Conservation (phyloP, 2,329 filamentous ascomycete genomes). For the Talaromyces piceae region DNA sequence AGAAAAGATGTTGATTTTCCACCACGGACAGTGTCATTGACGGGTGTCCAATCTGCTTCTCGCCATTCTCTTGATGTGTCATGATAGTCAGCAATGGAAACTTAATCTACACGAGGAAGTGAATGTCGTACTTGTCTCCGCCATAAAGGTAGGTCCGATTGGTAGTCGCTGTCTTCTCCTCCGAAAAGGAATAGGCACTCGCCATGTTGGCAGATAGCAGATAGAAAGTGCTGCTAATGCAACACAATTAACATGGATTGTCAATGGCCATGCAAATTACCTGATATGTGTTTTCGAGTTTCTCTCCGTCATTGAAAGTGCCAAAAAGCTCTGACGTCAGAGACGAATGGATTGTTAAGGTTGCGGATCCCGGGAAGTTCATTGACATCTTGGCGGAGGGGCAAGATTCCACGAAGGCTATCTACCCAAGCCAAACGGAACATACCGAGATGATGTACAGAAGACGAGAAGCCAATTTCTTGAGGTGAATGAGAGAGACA, state of each 20-base stretch:
- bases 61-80: constrained; percentile 4
- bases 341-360: neutral
- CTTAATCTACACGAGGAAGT: neutral
- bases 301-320: neutral
- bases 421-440: too few species aligned
- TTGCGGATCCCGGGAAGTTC: neutral
- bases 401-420: neutral
- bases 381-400: neutral
- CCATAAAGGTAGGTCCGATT: constrained; percentile 7
- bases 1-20: constrained; percentile 56
- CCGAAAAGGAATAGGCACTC: neutral
- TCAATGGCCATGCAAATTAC: neutral
- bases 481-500: neutral
- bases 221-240: neutral
- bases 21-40: constrained; percentile 70
- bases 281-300: neutral
- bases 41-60: constrained; percentile 53
- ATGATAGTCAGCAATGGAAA: neutral
- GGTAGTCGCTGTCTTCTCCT: neutral
- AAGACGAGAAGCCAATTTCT: too few species aligned
- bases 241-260: neutral
- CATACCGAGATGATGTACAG: neutral
- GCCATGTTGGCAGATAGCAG: neutral
- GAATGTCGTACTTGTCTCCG: constrained; percentile 3
- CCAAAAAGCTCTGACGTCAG: neutral